These are phyloP conservation scores for Vinca minor DNA, from an alignment of 257 asterid genomes.

Conservation along the genomic window DNA sequence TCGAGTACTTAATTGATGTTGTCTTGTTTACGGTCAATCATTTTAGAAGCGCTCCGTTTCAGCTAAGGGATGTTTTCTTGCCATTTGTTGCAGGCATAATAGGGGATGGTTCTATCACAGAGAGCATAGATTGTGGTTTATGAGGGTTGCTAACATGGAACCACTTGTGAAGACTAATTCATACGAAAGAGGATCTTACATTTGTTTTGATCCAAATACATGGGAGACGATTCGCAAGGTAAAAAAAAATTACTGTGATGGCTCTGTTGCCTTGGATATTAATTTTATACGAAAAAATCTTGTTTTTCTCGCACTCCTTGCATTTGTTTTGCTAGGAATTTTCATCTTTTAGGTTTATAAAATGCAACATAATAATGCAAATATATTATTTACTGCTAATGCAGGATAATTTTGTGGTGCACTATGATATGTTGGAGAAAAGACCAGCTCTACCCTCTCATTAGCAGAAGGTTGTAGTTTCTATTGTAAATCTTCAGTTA, in stretches of 20 bases:
- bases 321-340: constrained; percentile 20
- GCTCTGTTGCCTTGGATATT: too few species aligned
- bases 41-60: background rate
- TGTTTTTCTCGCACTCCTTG: too few species aligned
- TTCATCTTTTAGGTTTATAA: background rate
- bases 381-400: constrained; percentile 8
- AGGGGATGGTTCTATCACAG: constrained; percentile 91
- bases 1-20: background rate
- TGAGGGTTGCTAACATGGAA: constrained; percentile 67
- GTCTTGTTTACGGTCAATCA: background rate
- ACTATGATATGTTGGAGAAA: constrained; percentile 82
- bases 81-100: constrained; percentile 54
- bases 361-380: background rate
- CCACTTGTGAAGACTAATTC: constrained; percentile 71
- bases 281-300: too few species aligned
- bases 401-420: constrained; percentile 94
- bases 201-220: constrained; percentile 87
- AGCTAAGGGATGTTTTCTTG: constrained; percentile 7
- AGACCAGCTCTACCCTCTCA: constrained; percentile 74
- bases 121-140: constrained; percentile 65
- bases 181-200: constrained; percentile 81
- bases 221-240: constrained; percentile 99
- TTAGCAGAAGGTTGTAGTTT: constrained; percentile 22
- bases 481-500: constrained; percentile 16
- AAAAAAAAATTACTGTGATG: too few species aligned